Base-by-base conservation (phyloP, 495 filamentous ascomycete species). In the Recurvomyces mirabilis region DNA sequence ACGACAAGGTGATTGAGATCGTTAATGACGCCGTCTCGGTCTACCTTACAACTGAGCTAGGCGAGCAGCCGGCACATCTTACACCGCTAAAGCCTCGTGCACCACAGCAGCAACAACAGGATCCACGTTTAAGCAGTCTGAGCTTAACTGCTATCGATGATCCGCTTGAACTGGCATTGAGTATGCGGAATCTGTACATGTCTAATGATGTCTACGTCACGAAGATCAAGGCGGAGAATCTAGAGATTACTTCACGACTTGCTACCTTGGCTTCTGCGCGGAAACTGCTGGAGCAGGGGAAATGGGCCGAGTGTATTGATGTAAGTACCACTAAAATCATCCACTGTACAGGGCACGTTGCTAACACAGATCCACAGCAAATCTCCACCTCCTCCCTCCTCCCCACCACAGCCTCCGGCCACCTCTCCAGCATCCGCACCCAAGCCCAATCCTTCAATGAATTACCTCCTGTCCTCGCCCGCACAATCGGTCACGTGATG, bases 11-110 rank as follows among this genome's bases (percentile, higher is more conserved):
- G 30, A 76, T 95, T 43, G 65, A 73, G 31, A 88, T 94, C 51
- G 75, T 94, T 50, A 94, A 89, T 61, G 79, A 85, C 22, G 78
- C 87, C n/a, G 68, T 96, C 21, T 88, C 87, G 18, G 87, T 94
- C 58, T 80, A 84, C 23, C 74, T 94, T 46, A 75, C 82, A 13
- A 68, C 86, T 10, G 84, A 93, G 43, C 68, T 95, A 36, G 87
- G 86, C 35, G 75, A 84, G 49, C 77, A 84, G 34, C 72, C 74
- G 15, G 67, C 84, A 58, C 79, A 76, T 32, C 65, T 94, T 34
- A 74, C 87, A 60, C 86, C 87, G 18, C 68, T 89, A 33, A 86
- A 82, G 56, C 83, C 85, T 23, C 68, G 77, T 10, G 56, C 60
- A 12, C 43, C 43, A 18, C 47, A 51, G 26, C 30, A 39, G 9